Evolutionary conservation across 2,329 filamentous ascomycete genomes (phyloP), one percentile per base, ranked within the genome.

Genomic region (Diaporthe caulivora): DNA sequence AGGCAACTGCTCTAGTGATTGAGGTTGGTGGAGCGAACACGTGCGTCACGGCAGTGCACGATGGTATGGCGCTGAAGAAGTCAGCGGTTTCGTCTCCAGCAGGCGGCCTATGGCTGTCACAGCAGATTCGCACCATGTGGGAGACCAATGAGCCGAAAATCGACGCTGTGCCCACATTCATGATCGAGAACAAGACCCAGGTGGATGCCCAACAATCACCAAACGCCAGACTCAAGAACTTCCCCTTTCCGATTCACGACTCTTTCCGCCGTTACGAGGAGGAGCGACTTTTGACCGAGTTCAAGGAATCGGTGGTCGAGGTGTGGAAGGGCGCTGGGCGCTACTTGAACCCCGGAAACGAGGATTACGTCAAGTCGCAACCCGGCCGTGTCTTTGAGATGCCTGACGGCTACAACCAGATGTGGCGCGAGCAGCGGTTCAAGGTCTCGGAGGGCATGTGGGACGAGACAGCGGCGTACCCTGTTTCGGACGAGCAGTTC

Each of bases 241-340:
- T 95, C 81, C 82, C 87, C 80, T 87, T 87, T 81, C 79, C 89
- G 78, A 86, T 92, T 75, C 83, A 85, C 78, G 88, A 90, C 37
- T 95, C 94, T 1, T 98, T 95, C 89, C 92, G 93, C 74, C 86
- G 88, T 24, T 92, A 96, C 77, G 92, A 98, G 83, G 95, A 99
- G 86, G 97, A 98, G 82, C 94, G 96, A 70, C 92, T 98, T 54
- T 86, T 99, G 72, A 95, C 94, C 49, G 95, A 98, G 82, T 99
- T 97, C 90, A 99, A 99, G 86, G 97, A 99, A 85, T 97, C 94
- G 24, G 95, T 98, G 21, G 95, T 98, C 37, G 95, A 98, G 84
- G 92, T 96, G 18, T 99, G 97, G 96, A 90, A 91, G 34, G 94
- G 94, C 0, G 94, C 94, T 0, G 92, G 92, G 74, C 89, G 91